phyloP scores from a whole-genome alignment of 2,329 filamentous ascomycete genomes.

The Arthroderma sp. region DNA sequence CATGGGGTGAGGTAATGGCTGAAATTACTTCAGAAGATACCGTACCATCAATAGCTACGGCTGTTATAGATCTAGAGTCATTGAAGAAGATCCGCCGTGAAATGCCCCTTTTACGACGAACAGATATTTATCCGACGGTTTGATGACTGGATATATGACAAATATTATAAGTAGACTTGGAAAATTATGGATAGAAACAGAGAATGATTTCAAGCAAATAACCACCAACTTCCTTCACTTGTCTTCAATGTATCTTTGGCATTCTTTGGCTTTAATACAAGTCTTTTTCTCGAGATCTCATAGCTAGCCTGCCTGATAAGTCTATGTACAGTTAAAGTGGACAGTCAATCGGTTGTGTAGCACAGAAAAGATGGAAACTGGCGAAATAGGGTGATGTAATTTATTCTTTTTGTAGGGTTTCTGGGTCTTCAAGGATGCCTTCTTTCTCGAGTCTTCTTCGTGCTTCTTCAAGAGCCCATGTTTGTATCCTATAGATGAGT shows the following conservation, averaged over 20 bases:
- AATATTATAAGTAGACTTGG: no score
- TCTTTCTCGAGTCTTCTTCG: slow-evolving; percentile 88
- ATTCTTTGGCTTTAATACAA: no score
- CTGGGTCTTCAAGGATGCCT: slow-evolving; percentile 76
- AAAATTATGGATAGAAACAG: no score
- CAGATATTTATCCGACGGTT: slow-evolving; percentile 36
- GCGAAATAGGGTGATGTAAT: slow-evolving; percentile 1
- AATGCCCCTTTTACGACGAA: slow-evolving; percentile 45
- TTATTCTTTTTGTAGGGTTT: slow-evolving; percentile 42
- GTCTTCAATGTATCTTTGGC: no score
- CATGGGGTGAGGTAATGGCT: slow-evolving; percentile 67
- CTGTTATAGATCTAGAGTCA: slow-evolving; percentile 42
- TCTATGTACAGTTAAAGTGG: no score
- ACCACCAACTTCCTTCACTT: no score
- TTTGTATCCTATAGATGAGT: slow-evolving; percentile 67
- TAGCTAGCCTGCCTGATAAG: no score
- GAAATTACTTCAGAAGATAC: slow-evolving; percentile 40
- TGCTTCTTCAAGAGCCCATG: slow-evolving; percentile 96
- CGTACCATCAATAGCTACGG: slow-evolving; percentile 35
- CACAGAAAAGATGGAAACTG: no score
- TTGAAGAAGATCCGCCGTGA: slow-evolving; percentile 41
- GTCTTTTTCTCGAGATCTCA: no score
- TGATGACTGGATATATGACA: slow-evolving; percentile 11
- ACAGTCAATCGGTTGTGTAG: no score
- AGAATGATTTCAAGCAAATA: no score